Evolutionary conservation across 352 stramenopile genomes (phyloP).

Genomic region (Pythium scleroteichum): DNA sequence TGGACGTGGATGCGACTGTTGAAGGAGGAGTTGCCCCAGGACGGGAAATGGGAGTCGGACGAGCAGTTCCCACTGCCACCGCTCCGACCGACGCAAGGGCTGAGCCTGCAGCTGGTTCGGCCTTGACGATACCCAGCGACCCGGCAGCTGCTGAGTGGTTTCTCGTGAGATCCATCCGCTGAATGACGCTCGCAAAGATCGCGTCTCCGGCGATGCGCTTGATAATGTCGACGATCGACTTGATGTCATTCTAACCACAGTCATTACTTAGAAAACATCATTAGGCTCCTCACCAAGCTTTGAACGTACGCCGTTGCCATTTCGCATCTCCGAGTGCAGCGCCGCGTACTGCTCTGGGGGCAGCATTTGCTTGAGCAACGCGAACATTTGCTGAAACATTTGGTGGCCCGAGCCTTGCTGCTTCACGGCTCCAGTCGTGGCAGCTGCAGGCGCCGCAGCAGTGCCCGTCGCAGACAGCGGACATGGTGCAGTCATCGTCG

Average conservation of each 20-base stretch:
- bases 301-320: constrained; percentile 61
- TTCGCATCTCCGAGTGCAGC: constrained; percentile 82
- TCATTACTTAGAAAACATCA: not conserved
- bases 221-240: constrained; percentile 87
- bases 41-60: constrained; percentile 2
- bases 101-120: constrained; percentile 8
- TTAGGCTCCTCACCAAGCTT: no score
- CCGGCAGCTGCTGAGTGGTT: constrained; percentile 49
- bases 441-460: not conserved
- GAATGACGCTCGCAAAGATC: constrained; percentile 79
- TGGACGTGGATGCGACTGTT: not conserved
- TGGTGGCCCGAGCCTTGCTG: constrained; percentile 69
- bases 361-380: constrained; percentile 80
- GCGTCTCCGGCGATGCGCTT: constrained; percentile 81
- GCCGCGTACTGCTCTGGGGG: constrained; percentile 79
- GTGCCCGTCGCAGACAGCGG: constrained; percentile 7
- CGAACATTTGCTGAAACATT: constrained; percentile 90
- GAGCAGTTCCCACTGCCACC: not conserved
- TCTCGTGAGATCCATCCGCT: constrained; percentile 79
- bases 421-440: constrained; percentile 27
- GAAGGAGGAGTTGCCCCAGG: constrained; percentile 2
- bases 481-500: constrained; percentile 5
- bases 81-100: not conserved
- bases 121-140: constrained; percentile 33
- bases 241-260: constrained; percentile 71